phyloP scores from a whole-genome alignment of 306 rosid genomes.

The Dalbergia cultrata region DNA sequence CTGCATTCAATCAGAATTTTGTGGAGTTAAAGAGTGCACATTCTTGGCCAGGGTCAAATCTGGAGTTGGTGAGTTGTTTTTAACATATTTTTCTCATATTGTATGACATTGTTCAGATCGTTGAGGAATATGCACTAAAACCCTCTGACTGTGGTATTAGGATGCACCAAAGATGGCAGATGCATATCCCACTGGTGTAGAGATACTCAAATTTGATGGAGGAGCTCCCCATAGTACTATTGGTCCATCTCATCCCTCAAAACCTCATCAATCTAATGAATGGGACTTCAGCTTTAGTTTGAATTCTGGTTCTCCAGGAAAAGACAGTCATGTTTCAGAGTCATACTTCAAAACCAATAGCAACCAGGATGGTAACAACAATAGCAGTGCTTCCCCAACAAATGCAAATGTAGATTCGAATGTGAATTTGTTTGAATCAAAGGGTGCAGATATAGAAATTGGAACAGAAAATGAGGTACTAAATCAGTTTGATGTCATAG shows the following conservation, averaged over 20 bases:
- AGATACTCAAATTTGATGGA: constrained; percentile 42
- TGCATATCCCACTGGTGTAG: constrained; percentile 42
- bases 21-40: constrained; percentile 60
- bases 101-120: constrained; percentile 31
- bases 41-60: constrained; percentile 56
- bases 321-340: constrained; percentile 51
- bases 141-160: constrained; percentile 56
- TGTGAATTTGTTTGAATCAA: constrained; percentile 57
- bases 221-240: constrained; percentile 43
- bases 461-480: constrained; percentile 58
- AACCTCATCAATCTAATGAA: constrained; percentile 54
- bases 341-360: constrained; percentile 44
- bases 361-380: constrained; percentile 46
- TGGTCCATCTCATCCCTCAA: constrained; percentile 51
- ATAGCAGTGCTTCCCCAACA: constrained; percentile 46
- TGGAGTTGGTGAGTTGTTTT: constrained; percentile 60
- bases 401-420: constrained; percentile 46
- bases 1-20: constrained; percentile 42
- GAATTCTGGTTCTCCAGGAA: constrained; percentile 50
- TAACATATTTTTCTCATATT: constrained; percentile 36
- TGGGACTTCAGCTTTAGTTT: constrained; percentile 60
- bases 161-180: constrained; percentile 54
- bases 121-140: constrained; percentile 14
- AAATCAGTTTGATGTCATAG: constrained; percentile 38
- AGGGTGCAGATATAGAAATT: constrained; percentile 50